Conservation (phyloP, 2,329 filamentous ascomycete genomes). For the Fusarium domesticum region DNA sequence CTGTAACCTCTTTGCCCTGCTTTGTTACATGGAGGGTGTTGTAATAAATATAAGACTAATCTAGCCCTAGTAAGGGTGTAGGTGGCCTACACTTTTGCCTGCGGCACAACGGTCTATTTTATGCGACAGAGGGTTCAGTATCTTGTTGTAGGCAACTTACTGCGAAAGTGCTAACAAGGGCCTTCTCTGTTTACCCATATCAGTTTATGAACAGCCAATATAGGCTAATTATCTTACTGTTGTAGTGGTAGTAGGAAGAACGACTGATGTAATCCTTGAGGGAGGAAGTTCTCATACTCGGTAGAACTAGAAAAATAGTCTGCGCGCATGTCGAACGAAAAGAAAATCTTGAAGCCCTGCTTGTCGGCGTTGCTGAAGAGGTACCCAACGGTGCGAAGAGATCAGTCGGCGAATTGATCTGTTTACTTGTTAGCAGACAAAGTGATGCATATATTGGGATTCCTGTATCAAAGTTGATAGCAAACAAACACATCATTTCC, state of each 20-base stretch:
- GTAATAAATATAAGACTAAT: no score
- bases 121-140: no score
- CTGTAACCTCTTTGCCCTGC: constrained; percentile 4
- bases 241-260: constrained; percentile 7
- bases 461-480: constrained; percentile 9
- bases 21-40: no score
- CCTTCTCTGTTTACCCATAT: not conserved
- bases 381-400: constrained; percentile 2
- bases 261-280: constrained; percentile 3
- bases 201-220: not conserved
- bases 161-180: constrained; percentile 9
- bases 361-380: constrained; percentile 7
- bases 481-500: constrained; percentile 9
- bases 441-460: no score
- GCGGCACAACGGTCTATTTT: no score
- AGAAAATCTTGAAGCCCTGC: constrained; percentile 8
- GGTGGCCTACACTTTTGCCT: no score
- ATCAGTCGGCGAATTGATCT: constrained; percentile 9
- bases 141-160: no score
- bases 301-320: constrained; percentile 4
- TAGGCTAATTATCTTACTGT: not conserved
- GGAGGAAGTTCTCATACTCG: constrained; percentile 5
- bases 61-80: no score
- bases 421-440: not conserved
- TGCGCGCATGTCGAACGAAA: constrained; percentile 9